Base-by-base conservation (phyloP, 2,329 filamentous ascomycete genomes). In the Xylaria multiplex region DNA sequence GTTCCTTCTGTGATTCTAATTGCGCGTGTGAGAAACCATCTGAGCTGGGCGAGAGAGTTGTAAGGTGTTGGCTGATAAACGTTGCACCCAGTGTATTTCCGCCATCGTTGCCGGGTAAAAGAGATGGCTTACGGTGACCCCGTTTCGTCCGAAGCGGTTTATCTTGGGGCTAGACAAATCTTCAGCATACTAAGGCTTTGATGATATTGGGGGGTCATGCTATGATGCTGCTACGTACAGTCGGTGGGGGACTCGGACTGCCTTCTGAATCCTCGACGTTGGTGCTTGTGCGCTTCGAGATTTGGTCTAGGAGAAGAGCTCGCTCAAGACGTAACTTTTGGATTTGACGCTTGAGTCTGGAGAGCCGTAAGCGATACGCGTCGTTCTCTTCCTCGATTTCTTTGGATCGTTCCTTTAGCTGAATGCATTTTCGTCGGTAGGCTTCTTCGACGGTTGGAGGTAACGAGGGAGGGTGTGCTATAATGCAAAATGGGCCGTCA, bases 401-500 rank as follows among this genome's bases (percentile, higher is more conserved):
- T 77, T 90, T 91, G 70, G 96, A 92, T 67, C 96, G 91, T 74
- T 93, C 91, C 81, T 96, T 96, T 24, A 99, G 87, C 74, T 96
- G 92, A 77, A 97, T 93, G 79, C 95, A 98, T 88, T 99, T 98
- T 70, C 93, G 89, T 75, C 96, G 93, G 81, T 98, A 99, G 57
- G 95, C 94, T 78, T 95, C 91, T 80, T 99, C 95, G 69, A 98
- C 93, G 16, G 93, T 97, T 16, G 96, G 95, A 22, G 95, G 93
- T 3, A 91, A 83, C 46, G 87, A 80, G 16, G 88, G 87, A 35
- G 87, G 87, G 61, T 87, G 82, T 67, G 82, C 81, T 77, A 75
- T 42, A 53, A 50, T 72, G 70, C 49, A 27, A 13, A 35, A 61
- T 49, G 73, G 71, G 68, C 76, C 79, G 72, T 83, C 79, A 72